phyloP scores from a whole-genome alignment of 164 flowering plant species.

The Macadamia integrifolia region DNA sequence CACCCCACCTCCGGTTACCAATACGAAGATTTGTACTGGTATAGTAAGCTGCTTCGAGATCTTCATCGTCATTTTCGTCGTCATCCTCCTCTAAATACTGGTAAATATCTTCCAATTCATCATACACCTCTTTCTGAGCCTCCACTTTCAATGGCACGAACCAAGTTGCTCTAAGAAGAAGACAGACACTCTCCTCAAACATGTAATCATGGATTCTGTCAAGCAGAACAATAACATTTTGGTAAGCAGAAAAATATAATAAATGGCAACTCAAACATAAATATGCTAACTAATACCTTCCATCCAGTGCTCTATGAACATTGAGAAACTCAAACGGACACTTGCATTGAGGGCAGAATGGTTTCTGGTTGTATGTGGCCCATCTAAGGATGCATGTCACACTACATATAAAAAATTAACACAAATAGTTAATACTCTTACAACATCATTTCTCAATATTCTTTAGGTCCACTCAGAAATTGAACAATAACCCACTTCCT shows the following conservation, averaged over 20 bases:
- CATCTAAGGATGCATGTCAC: conserved; percentile 85
- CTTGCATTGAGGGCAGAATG: conserved; percentile 91
- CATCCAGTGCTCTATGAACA: conserved; percentile 85
- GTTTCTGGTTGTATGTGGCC: conserved; percentile 66
- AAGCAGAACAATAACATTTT: background rate
- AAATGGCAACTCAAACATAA: background rate
- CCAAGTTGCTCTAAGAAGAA: conserved; percentile 91
- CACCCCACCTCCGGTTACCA: conserved; percentile 91
- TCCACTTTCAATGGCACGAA: conserved; percentile 55
- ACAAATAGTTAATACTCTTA: background rate
- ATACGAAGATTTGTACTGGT: conserved; percentile 49
- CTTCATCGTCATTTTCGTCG: conserved; percentile 45
- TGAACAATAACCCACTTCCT: too few species aligned
- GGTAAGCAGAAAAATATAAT: background rate
- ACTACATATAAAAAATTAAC: conserved; percentile 31
- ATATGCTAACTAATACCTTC: conserved; percentile 44
- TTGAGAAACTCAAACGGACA: conserved; percentile 67
- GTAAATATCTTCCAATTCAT: conserved; percentile 14
- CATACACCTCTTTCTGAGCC: conserved; percentile 31
- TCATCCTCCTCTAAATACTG: conserved; percentile 36
- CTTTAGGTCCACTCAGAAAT: too few species aligned
- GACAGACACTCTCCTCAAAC: conserved; percentile 96
- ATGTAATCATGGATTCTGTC: conserved; percentile 77
- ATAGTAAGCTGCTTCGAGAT: conserved; percentile 18
- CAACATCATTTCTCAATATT: background rate